Evolutionary conservation across 73 alveolate species (phyloP), one percentile per base, ranked within the genome.

Genomic region (Blepharisma stoltei): DNA sequence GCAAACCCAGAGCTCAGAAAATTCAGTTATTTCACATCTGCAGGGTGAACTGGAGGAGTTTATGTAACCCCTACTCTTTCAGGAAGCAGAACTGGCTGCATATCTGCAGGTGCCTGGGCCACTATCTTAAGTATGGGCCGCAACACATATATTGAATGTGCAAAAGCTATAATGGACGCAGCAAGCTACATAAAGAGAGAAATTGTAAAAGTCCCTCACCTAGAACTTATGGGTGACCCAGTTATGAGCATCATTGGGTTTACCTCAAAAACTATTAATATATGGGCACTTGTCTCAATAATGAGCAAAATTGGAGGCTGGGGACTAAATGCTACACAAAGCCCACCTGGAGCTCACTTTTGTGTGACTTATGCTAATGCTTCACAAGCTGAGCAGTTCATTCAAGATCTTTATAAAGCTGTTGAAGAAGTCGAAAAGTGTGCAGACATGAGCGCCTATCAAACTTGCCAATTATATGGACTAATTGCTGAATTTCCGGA

Each of bases 71-170:
- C 98, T 25, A 67, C 94, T 23, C 65, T 92, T 55, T 88, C 87
- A 52, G 99, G 99, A 50, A 86, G 97, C 0, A 94, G 99, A 76
- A 90, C 98, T 6, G 99, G 98, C 14, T 96, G 93, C 7, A 85
- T 92, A 41, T 89, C 89, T 70, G 99, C 98, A 0, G 97, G 97
- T 46, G 94, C 99, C 6, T 97, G 97, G 98, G 97, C 97, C 18
- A 91, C 96, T 43, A 66, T 97, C 85, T 78, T 95, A 71, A 67
- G 87, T 9, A 70, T 88, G 70, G 99, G 99, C 6, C 86, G 83
- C 52, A 86, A 83, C 23, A 95, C 96, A 54, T 94, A 87, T 84
- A 67, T 83, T 7, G 89, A 90, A 49, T 78, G 71, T 54, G 96
- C 98, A 25, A 90, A 81, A 70, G 43, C 44, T 14, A 88, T 96